Evolutionary conservation across 352 stramenopile species (phyloP).

Genomic region (Phytophthora palmivora): DNA sequence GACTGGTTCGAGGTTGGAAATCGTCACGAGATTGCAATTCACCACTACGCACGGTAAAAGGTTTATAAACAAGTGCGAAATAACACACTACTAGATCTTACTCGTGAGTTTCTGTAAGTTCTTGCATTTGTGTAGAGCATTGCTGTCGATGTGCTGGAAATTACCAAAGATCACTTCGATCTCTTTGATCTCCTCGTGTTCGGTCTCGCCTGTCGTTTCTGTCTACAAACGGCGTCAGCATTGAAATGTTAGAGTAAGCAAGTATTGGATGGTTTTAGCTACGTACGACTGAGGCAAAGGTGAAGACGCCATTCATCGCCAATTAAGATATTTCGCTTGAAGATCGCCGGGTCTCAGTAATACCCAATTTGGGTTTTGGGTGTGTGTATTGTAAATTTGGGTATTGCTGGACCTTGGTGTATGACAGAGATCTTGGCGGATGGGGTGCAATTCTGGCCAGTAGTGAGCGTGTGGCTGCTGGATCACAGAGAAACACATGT

Average conservation of each 20-base stretch:
- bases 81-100: conserved; percentile 20
- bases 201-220: conserved; percentile 60
- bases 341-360: conserved; percentile 13
- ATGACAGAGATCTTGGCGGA: too few relatives aligned
- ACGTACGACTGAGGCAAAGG: conserved; percentile 47
- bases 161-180: conserved; percentile 87
- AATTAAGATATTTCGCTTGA: conserved; percentile 14
- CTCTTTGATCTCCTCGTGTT: conserved; percentile 70
- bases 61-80: background rate
- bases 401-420: too few relatives aligned
- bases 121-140: conserved; percentile 54
- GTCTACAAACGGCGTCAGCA: conserved; percentile 38
- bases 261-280: background rate
- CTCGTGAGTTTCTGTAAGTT: conserved; percentile 64
- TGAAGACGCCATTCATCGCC: conserved; percentile 33
- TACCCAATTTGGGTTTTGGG: background rate
- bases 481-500: too few relatives aligned
- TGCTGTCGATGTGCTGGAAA: conserved; percentile 53
- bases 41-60: conserved; percentile 46
- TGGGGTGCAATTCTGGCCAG: too few relatives aligned
- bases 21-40: conserved; percentile 68
- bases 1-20: conserved; percentile 62
- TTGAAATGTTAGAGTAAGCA: background rate
- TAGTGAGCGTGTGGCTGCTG: too few relatives aligned
- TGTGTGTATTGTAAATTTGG: background rate